Evolutionary conservation across 768 basidiomycete species (phyloP).

Genomic region (Russula lepida): DNA sequence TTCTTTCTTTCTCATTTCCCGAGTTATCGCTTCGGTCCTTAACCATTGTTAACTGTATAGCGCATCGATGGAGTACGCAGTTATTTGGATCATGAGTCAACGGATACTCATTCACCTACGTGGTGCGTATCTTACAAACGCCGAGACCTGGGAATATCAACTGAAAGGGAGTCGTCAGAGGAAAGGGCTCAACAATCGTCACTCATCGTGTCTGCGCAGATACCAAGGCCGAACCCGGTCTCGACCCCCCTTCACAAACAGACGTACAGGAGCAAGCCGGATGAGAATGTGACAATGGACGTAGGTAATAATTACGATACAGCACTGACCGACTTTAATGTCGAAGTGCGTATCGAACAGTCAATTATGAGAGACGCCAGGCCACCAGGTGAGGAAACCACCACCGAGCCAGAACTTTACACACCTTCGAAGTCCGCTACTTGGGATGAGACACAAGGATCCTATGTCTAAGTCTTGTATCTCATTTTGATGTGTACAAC

Average conservation of each 20-base stretch:
- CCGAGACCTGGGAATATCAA: neutral
- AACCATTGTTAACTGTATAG: slow-evolving; percentile 15
- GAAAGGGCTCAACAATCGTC: slow-evolving; percentile 16
- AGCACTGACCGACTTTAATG: slow-evolving; percentile 6
- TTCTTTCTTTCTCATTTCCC: neutral
- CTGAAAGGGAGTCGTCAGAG: slow-evolving; percentile 8
- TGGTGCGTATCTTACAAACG: slow-evolving; percentile 21
- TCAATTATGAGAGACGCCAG: neutral
- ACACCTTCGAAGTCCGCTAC: no score
- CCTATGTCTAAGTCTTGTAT: neutral
- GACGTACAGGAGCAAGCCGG: no score
- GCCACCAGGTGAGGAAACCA: neutral
- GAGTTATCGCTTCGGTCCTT: neutral
- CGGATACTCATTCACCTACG: slow-evolving; percentile 30
- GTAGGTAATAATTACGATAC: neutral
- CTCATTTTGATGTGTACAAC: neutral
- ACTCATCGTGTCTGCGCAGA: neutral
- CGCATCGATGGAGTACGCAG: slow-evolving; percentile 28
- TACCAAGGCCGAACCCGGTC: neutral
- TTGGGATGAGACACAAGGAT: neutral
- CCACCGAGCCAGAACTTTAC: neutral
- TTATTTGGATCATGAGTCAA: slow-evolving; percentile 33
- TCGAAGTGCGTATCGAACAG: slow-evolving; percentile 17
- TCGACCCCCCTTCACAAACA: neutral
- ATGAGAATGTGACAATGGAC: neutral